Evolutionary conservation across 805 yeast genomes (phyloP).

Genomic region (Naumovozyma castellii): DNA sequence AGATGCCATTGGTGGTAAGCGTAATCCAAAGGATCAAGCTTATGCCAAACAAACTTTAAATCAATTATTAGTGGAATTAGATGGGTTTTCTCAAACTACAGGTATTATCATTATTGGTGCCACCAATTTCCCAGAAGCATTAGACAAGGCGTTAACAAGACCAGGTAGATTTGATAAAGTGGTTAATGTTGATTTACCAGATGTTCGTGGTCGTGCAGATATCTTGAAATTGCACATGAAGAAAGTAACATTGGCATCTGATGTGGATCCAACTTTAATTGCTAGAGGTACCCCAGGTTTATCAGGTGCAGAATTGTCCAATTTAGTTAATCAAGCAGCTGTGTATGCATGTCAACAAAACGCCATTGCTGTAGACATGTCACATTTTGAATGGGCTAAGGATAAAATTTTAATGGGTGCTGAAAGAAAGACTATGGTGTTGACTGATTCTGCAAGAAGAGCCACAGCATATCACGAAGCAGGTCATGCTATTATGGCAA

Average conservation of each 20-base stretch:
- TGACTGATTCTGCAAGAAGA: conserved; percentile 87
- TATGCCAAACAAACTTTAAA: conserved; percentile 95
- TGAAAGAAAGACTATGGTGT: conserved; percentile 93
- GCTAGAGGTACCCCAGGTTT: conserved; percentile 98
- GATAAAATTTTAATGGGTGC: conserved; percentile 98
- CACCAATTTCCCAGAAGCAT: conserved; percentile 93
- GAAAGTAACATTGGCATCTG: conserved; percentile 75
- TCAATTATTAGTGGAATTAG: conserved; percentile 90
- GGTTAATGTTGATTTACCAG: conserved; percentile 92
- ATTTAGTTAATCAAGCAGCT: conserved; percentile 96
- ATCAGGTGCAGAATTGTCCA: conserved; percentile 96
- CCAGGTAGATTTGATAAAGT: conserved; percentile 97
- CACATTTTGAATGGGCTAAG: conserved; percentile 97
- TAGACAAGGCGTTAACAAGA: conserved; percentile 94
- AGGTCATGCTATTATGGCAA: conserved; percentile 97
- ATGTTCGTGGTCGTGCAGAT: conserved; percentile 93
- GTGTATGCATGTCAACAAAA: conserved; percentile 89
- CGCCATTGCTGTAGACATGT: conserved; percentile 83
- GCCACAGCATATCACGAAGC: conserved; percentile 99
- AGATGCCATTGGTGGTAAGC: conserved; percentile 97
- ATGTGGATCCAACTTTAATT: conserved; percentile 78
- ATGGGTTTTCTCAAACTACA: conserved; percentile 85
- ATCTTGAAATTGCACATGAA: conserved; percentile 86
- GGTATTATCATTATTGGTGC: conserved; percentile 97
- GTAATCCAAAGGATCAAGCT: conserved; percentile 96